Evolutionary conservation across 2,329 filamentous ascomycete species (phyloP).

Genomic region (Alternaria solani): DNA sequence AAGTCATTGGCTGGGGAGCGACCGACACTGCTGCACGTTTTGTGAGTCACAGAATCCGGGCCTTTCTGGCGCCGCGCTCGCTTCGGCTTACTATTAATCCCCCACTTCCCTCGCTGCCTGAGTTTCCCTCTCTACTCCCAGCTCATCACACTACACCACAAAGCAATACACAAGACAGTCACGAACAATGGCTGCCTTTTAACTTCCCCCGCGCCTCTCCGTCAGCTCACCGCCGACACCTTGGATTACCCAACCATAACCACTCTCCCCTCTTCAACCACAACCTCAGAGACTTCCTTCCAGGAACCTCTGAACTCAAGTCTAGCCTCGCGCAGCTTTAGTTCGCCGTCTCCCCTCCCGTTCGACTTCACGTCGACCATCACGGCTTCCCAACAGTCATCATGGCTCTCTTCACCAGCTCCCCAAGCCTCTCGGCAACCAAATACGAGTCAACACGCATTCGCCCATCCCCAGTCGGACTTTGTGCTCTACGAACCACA

Average conservation of each 20-base stretch:
- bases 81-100: constrained; percentile 35
- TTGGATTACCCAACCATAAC: constrained; percentile 39
- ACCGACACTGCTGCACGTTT: constrained; percentile 24
- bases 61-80: constrained; percentile 25
- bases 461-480: constrained; percentile 68
- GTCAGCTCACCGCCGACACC: constrained; percentile 42
- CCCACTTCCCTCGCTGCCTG: constrained; percentile 42
- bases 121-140: constrained; percentile 34
- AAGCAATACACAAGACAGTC: constrained; percentile 41
- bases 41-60: constrained; percentile 30
- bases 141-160: constrained; percentile 30
- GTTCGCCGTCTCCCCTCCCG: constrained; percentile 62
- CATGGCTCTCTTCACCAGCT: constrained; percentile 78
- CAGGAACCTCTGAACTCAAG: constrained; percentile 69
- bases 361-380: constrained; percentile 79
- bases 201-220: constrained; percentile 35
- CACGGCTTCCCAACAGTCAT: constrained; percentile 77
- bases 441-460: constrained; percentile 53
- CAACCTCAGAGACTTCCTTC: constrained; percentile 52
- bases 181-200: constrained; percentile 52
- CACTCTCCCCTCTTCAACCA: constrained; percentile 38
- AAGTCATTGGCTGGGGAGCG: constrained; percentile 18
- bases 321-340: constrained; percentile 68
- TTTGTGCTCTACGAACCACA: constrained; percentile 76
- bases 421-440: constrained; percentile 60